Evolutionary conservation across 345 rosid species (phyloP).

Genomic region (Atalantia buxifolia): DNA sequence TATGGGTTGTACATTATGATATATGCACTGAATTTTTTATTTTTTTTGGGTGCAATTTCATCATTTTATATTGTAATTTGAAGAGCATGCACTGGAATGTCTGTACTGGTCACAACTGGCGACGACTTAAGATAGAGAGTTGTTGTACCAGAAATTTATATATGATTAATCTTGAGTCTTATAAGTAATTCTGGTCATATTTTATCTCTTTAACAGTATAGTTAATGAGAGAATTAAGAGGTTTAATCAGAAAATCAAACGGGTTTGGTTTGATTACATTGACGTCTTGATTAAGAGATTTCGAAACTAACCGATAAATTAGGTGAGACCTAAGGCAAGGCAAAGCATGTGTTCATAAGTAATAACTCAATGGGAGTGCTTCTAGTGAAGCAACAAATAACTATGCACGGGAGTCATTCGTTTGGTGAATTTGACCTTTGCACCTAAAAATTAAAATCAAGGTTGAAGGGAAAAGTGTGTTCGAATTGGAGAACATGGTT

Average conservation of each 20-base stretch:
- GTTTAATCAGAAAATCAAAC: not conserved
- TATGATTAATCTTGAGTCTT: not conserved
- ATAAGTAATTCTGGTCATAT: not conserved
- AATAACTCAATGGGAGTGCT: not conserved
- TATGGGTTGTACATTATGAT: no score
- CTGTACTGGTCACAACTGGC: not conserved
- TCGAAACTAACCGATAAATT: constrained; percentile 4
- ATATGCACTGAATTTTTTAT: not conserved
- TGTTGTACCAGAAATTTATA: constrained; percentile 1
- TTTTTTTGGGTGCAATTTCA: not conserved
- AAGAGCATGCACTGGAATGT: no score
- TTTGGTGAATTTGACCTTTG: not conserved
- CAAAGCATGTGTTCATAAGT: not conserved
- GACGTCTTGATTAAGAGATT: not conserved
- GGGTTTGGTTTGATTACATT: constrained; percentile 12
- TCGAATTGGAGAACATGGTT: not conserved
- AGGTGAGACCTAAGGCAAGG: constrained; percentile 8
- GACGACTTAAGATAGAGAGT: not conserved
- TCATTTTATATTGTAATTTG: not conserved
- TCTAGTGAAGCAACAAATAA: not conserved
- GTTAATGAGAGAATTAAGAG: not conserved
- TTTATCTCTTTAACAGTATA: not conserved
- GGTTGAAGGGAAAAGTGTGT: no score
- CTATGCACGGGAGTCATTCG: not conserved
- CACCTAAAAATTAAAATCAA: no score